These are phyloP conservation scores for Hydrangea macrophylla DNA, from an alignment of 148 eudicot species.

Conservation along the genomic window DNA sequence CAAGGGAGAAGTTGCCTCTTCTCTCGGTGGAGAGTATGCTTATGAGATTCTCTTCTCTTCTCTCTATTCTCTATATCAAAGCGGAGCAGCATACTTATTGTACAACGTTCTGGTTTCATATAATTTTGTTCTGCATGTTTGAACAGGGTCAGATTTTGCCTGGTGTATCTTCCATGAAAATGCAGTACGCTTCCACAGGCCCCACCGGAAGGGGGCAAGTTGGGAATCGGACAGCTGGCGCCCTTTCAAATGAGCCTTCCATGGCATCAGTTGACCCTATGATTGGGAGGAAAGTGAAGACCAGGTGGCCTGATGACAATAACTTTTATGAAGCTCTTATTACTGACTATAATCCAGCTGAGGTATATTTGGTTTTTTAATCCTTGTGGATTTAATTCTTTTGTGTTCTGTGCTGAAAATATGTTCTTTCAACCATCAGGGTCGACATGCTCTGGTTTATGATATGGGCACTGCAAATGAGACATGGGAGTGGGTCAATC, in stretches of 20 bases:
- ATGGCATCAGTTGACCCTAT: constrained; percentile 37
- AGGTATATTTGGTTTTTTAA: constrained; percentile 29
- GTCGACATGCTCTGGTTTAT: constrained; percentile 54
- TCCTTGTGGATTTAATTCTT: constrained; percentile 3
- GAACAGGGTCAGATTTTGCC: constrained; percentile 31
- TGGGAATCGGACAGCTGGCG: constrained; percentile 40
- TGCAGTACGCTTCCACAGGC: constrained; percentile 37
- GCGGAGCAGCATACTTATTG: no score
- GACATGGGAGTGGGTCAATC: constrained; percentile 64
- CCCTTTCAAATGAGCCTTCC: constrained; percentile 32
- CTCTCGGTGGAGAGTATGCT: no score
- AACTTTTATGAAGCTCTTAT: constrained; percentile 62
- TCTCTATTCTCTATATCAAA: no score
- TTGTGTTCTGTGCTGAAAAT: not conserved
- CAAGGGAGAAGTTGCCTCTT: no score
- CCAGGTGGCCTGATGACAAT: constrained; percentile 77
- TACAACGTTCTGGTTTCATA: not conserved
- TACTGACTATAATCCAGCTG: constrained; percentile 41
- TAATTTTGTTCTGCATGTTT: constrained; percentile 1
- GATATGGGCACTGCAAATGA: constrained; percentile 47
- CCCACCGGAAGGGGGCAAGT: constrained; percentile 44
- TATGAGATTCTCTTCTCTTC: no score
- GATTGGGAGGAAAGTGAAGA: constrained; percentile 61
- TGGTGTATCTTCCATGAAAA: constrained; percentile 31
- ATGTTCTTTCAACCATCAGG: constrained; percentile 25